phyloP scores from a whole-genome alignment of 495 filamentous ascomycete species.

The Hyaloscypha bicolor region DNA sequence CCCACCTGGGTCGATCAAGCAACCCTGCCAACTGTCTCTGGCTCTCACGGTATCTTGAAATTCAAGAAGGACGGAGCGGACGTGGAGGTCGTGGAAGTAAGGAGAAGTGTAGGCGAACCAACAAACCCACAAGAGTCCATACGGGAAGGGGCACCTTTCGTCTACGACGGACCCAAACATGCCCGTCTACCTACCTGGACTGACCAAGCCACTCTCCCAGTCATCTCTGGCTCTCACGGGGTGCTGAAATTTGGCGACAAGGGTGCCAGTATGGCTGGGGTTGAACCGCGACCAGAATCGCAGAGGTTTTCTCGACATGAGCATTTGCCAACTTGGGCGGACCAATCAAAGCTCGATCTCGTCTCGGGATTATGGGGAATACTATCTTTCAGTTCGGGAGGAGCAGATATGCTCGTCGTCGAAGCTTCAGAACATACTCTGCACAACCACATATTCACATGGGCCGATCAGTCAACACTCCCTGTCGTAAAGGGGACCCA shows the following conservation, averaged over 20 bases:
- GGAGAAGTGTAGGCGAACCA: background rate
- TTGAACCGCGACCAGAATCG: background rate
- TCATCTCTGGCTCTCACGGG: background rate
- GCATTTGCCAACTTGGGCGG: background rate
- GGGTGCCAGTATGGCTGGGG: background rate
- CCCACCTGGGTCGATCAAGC: constrained; percentile 4
- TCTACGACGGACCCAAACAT: background rate
- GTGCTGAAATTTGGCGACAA: background rate
- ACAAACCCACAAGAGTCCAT: background rate
- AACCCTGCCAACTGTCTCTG: background rate
- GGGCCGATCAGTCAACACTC: background rate
- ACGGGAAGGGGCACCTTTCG: background rate
- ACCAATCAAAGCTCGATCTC: background rate
- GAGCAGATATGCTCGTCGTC: background rate
- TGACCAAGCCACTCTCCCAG: background rate
- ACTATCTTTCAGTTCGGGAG: background rate
- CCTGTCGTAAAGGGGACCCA: background rate
- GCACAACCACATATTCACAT: background rate
- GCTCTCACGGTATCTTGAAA: constrained; percentile 1
- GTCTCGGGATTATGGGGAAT: background rate
- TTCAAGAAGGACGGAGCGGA: background rate
- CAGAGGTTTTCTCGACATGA: background rate
- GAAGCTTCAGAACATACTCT: background rate
- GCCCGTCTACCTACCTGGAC: background rate
- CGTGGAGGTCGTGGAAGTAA: background rate